These are phyloP conservation scores for Flaveria bidentis DNA, from an alignment of 129 eudicot species.

Conservation along the genomic window DNA sequence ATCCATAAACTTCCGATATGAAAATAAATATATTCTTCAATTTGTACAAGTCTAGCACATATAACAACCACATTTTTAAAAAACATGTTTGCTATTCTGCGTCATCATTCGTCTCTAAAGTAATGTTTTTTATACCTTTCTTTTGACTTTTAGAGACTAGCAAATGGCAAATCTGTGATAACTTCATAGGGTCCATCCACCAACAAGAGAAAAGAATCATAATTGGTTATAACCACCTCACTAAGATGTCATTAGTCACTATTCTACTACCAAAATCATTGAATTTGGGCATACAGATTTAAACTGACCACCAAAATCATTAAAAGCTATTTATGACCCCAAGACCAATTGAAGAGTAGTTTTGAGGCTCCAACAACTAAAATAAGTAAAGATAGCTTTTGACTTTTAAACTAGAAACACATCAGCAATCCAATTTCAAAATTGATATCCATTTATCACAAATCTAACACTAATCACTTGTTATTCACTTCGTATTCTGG, in stretches of 20 bases:
- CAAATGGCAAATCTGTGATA: slow-evolving; percentile 10
- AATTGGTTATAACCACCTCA: slow-evolving; percentile 27
- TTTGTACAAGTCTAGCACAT: not conserved
- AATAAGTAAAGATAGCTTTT: slow-evolving; percentile 1
- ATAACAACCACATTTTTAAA: not conserved
- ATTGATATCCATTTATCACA: slow-evolving; percentile 3
- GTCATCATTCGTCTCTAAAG: not conserved
- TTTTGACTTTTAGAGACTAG: not conserved
- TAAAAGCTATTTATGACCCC: not conserved
- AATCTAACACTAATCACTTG: slow-evolving; percentile 11
- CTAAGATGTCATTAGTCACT: slow-evolving; percentile 2
- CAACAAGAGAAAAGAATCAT: slow-evolving; percentile 5
- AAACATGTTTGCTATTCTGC: not conserved
- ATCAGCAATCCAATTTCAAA: slow-evolving; percentile 22
- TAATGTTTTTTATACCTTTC: not conserved
- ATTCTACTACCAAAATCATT: not conserved
- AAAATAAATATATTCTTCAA: no score
- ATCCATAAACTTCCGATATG: no score
- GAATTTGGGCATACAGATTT: not conserved
- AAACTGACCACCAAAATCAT: not conserved
- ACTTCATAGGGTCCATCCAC: slow-evolving; percentile 5
- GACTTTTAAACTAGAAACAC: slow-evolving; percentile 18
- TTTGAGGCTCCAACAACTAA: slow-evolving; percentile 27
- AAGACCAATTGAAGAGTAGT: slow-evolving; percentile 23
- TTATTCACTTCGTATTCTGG: not conserved